Evolutionary conservation across 441 rosid genomes (phyloP).

Genomic region (Hura crepitans): DNA sequence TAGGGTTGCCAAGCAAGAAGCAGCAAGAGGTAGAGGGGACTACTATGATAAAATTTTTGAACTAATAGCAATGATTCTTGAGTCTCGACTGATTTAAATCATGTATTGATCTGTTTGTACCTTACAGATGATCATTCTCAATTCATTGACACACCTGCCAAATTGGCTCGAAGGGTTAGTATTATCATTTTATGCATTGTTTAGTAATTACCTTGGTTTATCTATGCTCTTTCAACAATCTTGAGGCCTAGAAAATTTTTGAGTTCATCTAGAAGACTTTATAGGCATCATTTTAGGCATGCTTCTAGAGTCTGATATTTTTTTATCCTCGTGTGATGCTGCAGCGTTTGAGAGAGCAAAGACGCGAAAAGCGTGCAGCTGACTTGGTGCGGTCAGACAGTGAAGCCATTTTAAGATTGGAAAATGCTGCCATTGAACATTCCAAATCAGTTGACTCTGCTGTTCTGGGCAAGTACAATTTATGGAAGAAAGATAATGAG

Average conservation of each 20-base stretch:
- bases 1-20: slow-evolving; percentile 33
- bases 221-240: slow-evolving; percentile 4
- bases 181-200: slow-evolving; percentile 11
- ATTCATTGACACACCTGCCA: slow-evolving; percentile 56
- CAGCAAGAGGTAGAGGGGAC: slow-evolving; percentile 36
- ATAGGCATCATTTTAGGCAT: background rate
- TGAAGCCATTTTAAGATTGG: slow-evolving; percentile 68
- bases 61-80: background rate
- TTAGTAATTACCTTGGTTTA: background rate
- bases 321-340: slow-evolving; percentile 22
- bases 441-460: slow-evolving; percentile 93
- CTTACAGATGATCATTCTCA: slow-evolving; percentile 48
- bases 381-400: slow-evolving; percentile 64
- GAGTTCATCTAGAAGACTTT: background rate
- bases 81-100: slow-evolving; percentile 26
- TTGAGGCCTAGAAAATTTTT: slow-evolving; percentile 3
- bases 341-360: slow-evolving; percentile 88
- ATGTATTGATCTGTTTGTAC: slow-evolving; percentile 10
- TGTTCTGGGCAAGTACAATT: slow-evolving; percentile 82
- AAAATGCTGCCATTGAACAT: slow-evolving; percentile 90
- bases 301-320: slow-evolving; percentile 10
- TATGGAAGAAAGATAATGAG: too few relatives aligned
- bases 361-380: slow-evolving; percentile 72
- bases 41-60: slow-evolving; percentile 33
- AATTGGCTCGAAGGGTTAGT: slow-evolving; percentile 70